Conservation (phyloP, 495 filamentous ascomycete species). For the Pseudevernia furfuracea region DNA sequence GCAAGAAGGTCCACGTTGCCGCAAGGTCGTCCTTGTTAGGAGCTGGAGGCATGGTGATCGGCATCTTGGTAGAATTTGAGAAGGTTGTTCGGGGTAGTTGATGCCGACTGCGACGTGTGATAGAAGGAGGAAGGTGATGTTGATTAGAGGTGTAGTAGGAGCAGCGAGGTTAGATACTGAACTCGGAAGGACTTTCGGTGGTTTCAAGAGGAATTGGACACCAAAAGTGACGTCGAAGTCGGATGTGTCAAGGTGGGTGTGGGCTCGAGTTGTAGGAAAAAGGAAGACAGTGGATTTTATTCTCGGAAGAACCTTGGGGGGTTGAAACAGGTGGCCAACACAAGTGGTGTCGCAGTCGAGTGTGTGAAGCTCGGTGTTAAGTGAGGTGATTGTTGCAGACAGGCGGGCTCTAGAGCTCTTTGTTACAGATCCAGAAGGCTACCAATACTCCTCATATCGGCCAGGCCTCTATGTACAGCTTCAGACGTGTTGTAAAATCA, state of each 20-base stretch:
- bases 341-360: neutral
- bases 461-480: neutral
- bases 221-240: neutral
- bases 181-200: neutral
- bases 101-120: neutral
- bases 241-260: neutral
- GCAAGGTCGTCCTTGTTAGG: conserved; percentile 77
- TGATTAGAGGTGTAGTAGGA: neutral
- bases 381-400: conserved; percentile 1
- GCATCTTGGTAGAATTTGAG: conserved; percentile 15
- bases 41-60: conserved; percentile 27
- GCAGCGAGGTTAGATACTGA: neutral
- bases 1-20: conserved; percentile 83
- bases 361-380: neutral
- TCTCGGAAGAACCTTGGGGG: neutral
- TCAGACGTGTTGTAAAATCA: neutral
- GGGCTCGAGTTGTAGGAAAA: neutral
- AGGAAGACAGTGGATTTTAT: neutral
- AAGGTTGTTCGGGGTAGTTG: neutral
- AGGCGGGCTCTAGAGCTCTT: conserved; percentile 1
- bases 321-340: neutral
- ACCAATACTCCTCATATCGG: conserved; percentile 1
- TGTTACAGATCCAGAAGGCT: neutral
- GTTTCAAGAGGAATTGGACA: neutral
- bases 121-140: neutral